phyloP scores from a whole-genome alignment of 345 rosid genomes.

The Citrus trifoliata region DNA sequence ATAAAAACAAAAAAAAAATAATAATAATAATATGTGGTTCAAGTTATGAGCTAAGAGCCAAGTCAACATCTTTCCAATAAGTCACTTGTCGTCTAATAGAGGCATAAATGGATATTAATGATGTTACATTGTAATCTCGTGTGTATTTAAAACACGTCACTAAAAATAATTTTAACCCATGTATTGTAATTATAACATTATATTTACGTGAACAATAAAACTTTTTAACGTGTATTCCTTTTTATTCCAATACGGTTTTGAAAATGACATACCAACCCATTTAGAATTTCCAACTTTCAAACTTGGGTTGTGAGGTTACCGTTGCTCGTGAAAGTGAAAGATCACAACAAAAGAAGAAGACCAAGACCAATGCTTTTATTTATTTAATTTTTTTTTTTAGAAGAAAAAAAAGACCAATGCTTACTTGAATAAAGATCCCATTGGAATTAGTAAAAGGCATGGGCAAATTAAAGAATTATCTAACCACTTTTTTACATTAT shows the following conservation, averaged over 20 bases:
- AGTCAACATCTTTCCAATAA: neutral
- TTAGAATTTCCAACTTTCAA: neutral
- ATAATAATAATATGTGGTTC: neutral
- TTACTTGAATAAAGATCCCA: neutral
- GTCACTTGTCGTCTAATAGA: neutral
- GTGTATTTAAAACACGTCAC: no score
- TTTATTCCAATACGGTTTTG: no score
- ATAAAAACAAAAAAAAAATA: neutral
- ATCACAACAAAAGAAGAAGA: neutral
- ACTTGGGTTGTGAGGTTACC: neutral
- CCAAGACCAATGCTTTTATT: no score
- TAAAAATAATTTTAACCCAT: rapidly evolving
- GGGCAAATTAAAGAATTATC: neutral
- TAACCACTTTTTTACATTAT: neutral
- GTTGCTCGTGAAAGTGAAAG: neutral
- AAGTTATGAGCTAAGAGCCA: neutral
- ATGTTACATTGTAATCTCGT: no score
- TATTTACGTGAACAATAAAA: neutral
- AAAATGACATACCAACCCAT: no score
- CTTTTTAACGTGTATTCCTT: no score
- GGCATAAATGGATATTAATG: neutral
- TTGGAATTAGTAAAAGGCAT: neutral
- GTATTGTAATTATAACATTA: no score
- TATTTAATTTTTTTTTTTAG: no score
- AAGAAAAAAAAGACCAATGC: neutral